These are phyloP conservation scores for Lactarius sp. DNA, from an alignment of 768 basidiomycete species.

Conservation along the genomic window DNA sequence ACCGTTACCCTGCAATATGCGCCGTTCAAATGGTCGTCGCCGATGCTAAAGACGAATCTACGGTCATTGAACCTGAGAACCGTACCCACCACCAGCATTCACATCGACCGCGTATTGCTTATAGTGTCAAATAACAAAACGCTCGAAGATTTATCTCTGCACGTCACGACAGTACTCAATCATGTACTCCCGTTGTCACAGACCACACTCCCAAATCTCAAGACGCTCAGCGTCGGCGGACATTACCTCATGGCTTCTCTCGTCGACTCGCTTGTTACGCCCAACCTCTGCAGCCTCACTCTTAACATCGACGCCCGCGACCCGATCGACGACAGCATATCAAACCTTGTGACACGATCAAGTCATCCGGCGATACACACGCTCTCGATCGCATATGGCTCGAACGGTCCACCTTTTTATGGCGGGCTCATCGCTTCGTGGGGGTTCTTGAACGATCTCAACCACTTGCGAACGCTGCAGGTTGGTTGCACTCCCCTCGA, in stretches of 20 bases:
- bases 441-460: slow-evolving; percentile 59
- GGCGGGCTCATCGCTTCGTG: slow-evolving; percentile 59
- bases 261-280: slow-evolving; percentile 56
- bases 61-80: slow-evolving; percentile 58
- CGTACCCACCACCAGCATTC: slow-evolving; percentile 56
- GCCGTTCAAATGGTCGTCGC: slow-evolving; percentile 75
- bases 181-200: slow-evolving; percentile 58
- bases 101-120: slow-evolving; percentile 64
- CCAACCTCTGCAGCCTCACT: slow-evolving; percentile 51
- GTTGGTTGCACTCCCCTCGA: slow-evolving; percentile 66
- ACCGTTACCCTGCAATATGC: slow-evolving; percentile 63
- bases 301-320: slow-evolving; percentile 74
- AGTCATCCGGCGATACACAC: slow-evolving; percentile 50
- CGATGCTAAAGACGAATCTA: slow-evolving; percentile 59
- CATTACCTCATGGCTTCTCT: slow-evolving; percentile 60
- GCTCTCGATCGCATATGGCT: slow-evolving; percentile 60
- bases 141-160: slow-evolving; percentile 53
- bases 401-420: slow-evolving; percentile 42
- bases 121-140: slow-evolving; percentile 55
- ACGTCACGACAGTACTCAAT: slow-evolving; percentile 56
- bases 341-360: slow-evolving; percentile 55
- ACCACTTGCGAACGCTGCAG: slow-evolving; percentile 52
- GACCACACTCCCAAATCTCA: slow-evolving; percentile 51
- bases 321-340: slow-evolving; percentile 66
- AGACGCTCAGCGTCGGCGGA: slow-evolving; percentile 56